A percentile compares a stretch with the other conserved stretches of the same genome.
Conservation (phyloP, 2,329 filamentous ascomycete species). For the Nigrospora sphaerica region DNA sequence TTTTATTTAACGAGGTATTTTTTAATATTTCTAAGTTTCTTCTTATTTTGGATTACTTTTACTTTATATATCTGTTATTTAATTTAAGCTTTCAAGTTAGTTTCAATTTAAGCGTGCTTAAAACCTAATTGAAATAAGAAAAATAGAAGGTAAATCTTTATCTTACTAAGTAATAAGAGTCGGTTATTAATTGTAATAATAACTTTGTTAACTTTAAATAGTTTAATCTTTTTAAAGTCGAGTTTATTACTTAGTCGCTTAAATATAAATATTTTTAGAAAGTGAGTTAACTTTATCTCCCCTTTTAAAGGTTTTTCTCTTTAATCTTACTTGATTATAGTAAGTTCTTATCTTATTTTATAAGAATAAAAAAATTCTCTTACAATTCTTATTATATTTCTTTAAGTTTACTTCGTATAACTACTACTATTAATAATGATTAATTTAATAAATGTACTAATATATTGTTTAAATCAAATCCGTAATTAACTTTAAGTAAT, state of each 20-base stretch:
- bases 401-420: background rate
- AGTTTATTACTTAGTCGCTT: background rate
- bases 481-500: background rate
- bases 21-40: background rate
- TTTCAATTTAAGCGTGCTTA: background rate
- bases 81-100: background rate
- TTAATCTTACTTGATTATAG: background rate
- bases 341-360: background rate
- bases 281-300: background rate
- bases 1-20: background rate
- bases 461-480: background rate
- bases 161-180: background rate
- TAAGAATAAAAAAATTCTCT: background rate
- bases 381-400: background rate
- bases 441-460: background rate
- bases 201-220: background rate
- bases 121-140: background rate
- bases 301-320: background rate
- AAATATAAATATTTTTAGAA: background rate
- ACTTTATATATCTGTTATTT: background rate
- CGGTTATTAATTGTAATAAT: background rate
- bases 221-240: too few species aligned
- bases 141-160: background rate
- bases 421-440: background rate
- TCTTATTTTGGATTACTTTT: background rate